phyloP scores from a whole-genome alignment of 139 green algal species.

The Chlamydomonas schloesseri region DNA sequence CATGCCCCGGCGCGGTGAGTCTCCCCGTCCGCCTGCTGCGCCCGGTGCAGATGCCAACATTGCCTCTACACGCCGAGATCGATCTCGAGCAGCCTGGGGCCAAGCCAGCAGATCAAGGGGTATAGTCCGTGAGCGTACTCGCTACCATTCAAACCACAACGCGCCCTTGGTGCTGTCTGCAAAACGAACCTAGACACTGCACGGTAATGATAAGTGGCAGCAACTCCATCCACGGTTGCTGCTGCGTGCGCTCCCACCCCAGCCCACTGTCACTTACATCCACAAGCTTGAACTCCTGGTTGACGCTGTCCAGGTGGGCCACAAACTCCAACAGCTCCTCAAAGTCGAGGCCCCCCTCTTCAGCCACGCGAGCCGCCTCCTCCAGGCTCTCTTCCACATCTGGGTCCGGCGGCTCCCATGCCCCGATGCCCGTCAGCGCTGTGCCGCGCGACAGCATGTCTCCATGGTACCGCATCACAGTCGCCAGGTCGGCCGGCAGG shows the following conservation, averaged over 20 bases:
- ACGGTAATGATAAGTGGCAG: too few relatives aligned
- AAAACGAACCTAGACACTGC: background rate
- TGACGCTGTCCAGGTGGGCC: background rate
- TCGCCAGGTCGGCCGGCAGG: background rate
- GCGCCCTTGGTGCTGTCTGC: background rate
- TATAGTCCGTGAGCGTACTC: background rate
- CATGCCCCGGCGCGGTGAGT: background rate
- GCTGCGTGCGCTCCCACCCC: too few relatives aligned
- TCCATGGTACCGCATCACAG: background rate
- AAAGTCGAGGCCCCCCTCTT: background rate
- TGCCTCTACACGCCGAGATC: background rate
- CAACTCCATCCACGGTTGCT: too few relatives aligned
- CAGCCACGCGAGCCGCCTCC: background rate
- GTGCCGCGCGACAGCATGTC: too few relatives aligned
- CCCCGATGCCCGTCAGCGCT: background rate
- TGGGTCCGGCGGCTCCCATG: too few relatives aligned
- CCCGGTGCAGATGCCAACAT: background rate
- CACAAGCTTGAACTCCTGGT: slow-evolving; percentile 38
- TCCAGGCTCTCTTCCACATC: background rate
- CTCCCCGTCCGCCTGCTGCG: background rate
- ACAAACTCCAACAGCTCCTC: slow-evolving; percentile 11
- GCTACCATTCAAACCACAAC: background rate
- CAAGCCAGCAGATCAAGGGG: too few relatives aligned
- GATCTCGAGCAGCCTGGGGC: slow-evolving; percentile 6
- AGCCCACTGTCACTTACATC: background rate